Base-by-base conservation (phyloP, 306 rosid species). In the cucumber (Cucumis sativus) region DNA sequence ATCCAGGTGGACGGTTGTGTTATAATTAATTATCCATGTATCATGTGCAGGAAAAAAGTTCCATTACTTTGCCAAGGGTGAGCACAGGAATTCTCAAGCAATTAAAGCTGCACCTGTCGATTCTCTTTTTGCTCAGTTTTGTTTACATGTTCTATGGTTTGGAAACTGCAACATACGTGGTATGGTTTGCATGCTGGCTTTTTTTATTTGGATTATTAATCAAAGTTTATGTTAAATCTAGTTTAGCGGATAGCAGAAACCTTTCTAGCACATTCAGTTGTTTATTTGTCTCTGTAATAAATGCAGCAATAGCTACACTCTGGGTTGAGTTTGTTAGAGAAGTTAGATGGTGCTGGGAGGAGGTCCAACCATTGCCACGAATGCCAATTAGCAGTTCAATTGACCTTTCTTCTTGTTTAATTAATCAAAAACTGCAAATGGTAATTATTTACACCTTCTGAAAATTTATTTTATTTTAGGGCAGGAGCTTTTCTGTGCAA, bases 321-420 rank as follows among this genome's bases (percentile, higher is more conserved):
- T 95, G 98, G 98, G 79, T 90, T 82, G 97, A 95, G 87, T 95
- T 92, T 92, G 96, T 90, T 86, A 87, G 93, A 75, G 98, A 95
- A 86, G 97, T 90, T 81, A 85, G 97, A 83, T 92, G 98, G 98
- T 95, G 88, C 83, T 95, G 98, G 97, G 98, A 95, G 87, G 97
- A 95, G 89, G 86, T 93, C 69, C 98, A 92, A 63, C 86, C 90
- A 37, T 87, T 95, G 82, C 96, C 98, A 51, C 86, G 88, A 79
- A 95, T 92, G 97, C 90, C 88, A 66, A 43, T 82, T 67, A 85
- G 79, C 57, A 96, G 97, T 80, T 78, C 92, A 39, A 88, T 95
- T 77, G 97, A 90, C 83, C 92, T 95, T 72, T 84, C 97, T 78
- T 89, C 92, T 37, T 95, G 97, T 83, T 85, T 95, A 89, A 85